phyloP scores from a whole-genome alignment of 2,329 filamentous ascomycete genomes.

The Setomelanomma holmii region DNA sequence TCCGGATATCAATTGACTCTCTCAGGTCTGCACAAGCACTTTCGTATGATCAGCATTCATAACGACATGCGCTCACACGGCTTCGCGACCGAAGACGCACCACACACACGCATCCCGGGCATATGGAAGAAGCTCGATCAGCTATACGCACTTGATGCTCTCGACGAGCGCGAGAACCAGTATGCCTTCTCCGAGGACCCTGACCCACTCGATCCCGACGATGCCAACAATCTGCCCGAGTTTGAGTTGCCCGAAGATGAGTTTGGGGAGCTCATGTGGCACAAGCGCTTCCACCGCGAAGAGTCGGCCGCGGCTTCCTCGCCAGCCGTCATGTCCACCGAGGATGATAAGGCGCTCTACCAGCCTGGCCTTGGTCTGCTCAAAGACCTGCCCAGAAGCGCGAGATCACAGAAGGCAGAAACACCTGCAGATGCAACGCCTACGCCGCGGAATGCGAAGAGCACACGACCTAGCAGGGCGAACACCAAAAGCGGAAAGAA shows the following conservation, averaged over 20 bases:
- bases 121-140: slow-evolving; percentile 89
- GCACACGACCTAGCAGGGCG: slow-evolving; percentile 33
- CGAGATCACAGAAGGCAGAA: slow-evolving; percentile 37
- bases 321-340: slow-evolving; percentile 36
- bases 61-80: slow-evolving; percentile 58
- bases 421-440: slow-evolving; percentile 39
- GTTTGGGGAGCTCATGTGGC: slow-evolving; percentile 55
- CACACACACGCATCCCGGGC: slow-evolving; percentile 85
- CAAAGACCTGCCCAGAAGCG: slow-evolving; percentile 36
- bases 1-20: slow-evolving; percentile 1
- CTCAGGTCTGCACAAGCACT: slow-evolving; percentile 63
- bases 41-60: slow-evolving; percentile 59
- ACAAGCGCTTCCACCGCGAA: slow-evolving; percentile 43
- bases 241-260: slow-evolving; percentile 55
- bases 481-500: slow-evolving; percentile 31
- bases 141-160: slow-evolving; percentile 83
- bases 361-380: slow-evolving; percentile 43
- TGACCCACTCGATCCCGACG: slow-evolving; percentile 53
- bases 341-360: slow-evolving; percentile 43
- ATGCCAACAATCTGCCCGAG: slow-evolving; percentile 40
- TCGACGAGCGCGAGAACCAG: slow-evolving; percentile 80
- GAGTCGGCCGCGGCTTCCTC: slow-evolving; percentile 37
- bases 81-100: slow-evolving; percentile 71
- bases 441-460: slow-evolving; percentile 38
- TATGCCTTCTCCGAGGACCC: slow-evolving; percentile 65